Conservation (phyloP, 2,329 filamentous ascomycete species). For the Ophiostoma perfectum region DNA sequence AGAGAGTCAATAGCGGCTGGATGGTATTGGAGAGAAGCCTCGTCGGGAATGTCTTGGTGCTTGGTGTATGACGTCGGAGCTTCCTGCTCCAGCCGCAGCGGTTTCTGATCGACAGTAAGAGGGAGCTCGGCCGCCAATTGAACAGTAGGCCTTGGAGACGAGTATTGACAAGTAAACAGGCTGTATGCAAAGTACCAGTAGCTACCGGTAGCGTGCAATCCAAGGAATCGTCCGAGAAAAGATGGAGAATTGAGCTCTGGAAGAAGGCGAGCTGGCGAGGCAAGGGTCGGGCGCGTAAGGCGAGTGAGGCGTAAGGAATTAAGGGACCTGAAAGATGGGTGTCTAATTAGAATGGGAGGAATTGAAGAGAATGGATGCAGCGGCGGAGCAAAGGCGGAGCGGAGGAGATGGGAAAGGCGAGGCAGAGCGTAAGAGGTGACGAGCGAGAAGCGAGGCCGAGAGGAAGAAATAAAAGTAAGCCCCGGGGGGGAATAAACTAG, state of each 20-base stretch:
- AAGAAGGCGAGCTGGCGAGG: background rate
- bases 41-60: background rate
- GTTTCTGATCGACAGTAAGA: background rate
- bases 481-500: background rate
- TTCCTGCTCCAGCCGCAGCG: conserved; percentile 6
- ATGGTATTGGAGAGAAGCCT: background rate
- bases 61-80: conserved; percentile 7
- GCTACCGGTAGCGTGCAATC: background rate
- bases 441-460: no score
- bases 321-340: no score
- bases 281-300: background rate
- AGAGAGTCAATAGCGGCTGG: background rate
- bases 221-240: background rate
- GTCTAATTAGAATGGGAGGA: background rate
- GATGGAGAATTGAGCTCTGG: background rate
- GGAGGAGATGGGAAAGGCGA: background rate
- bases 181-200: background rate
- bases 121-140: no score
- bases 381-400: background rate
- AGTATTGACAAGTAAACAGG: background rate
- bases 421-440: background rate
- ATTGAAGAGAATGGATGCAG: background rate
- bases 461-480: background rate
- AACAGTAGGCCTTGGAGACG: no score
- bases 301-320: no score